A percentile compares a stretch with the other conserved stretches of the same genome.
These are phyloP conservation scores for Trichosporon sp. DNA, from an alignment of 1,284 basidiomycete species.

Conservation along the genomic window DNA sequence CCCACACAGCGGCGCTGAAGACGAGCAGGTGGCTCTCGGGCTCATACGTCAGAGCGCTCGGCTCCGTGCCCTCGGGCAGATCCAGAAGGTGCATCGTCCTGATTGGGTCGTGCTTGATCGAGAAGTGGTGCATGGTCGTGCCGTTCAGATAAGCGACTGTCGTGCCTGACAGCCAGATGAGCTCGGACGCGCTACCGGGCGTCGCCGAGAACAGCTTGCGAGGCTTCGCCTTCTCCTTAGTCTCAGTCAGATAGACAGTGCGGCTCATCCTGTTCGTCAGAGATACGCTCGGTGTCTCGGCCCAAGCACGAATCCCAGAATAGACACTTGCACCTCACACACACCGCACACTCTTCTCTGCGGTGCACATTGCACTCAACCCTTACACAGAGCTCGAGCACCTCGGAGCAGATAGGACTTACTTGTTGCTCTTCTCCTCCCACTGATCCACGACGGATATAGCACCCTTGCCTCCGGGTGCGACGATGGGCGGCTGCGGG, in stretches of 20 bases:
- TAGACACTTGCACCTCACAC: not conserved
- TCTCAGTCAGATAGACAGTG: conserved; percentile 54
- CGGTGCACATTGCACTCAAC: not conserved
- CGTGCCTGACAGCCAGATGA: conserved; percentile 39
- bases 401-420: conserved; percentile 36
- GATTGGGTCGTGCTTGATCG: conserved; percentile 7
- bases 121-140: conserved; percentile 23
- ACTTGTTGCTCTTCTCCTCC: conserved; percentile 65
- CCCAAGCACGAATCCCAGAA: not conserved
- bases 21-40: conserved; percentile 27
- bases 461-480: conserved; percentile 60
- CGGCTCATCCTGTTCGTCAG: conserved; percentile 57
- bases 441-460: conserved; percentile 64
- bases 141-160: conserved; percentile 46
- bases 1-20: conserved; percentile 71
- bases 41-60: conserved; percentile 62
- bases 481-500: conserved; percentile 62
- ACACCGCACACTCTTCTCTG: not conserved
- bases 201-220: conserved; percentile 24
- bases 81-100: conserved; percentile 22
- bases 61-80: conserved; percentile 51
- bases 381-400: not conserved
- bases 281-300: not conserved
- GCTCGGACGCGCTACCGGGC: conserved; percentile 20
- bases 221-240: conserved; percentile 11